Base-by-base conservation (phyloP, 2,329 filamentous ascomycete species). In the Diplodia seriata region DNA sequence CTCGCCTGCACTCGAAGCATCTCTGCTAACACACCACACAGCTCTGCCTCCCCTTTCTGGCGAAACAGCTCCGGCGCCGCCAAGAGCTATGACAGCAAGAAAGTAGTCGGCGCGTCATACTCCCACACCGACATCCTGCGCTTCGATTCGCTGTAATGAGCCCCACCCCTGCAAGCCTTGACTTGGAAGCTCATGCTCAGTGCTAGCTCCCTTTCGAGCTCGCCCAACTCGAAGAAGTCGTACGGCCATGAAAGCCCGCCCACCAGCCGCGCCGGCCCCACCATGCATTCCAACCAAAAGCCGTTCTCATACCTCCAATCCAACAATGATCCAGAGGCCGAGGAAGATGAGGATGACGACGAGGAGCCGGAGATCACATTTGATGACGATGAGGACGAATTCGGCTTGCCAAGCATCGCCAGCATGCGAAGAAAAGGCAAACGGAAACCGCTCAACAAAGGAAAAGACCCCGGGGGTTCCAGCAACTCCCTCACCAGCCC, bases 61-160 rank as follows among this genome's bases (percentile, higher is more conserved):
- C 85, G 87, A 69, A 84, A 83, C 68, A 81, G 84, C 72, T 81
- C 85, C 80, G 81, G 77, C 71, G 77, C 79, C 63, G 68, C 75
- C 11, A 76, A 76, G 80, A 85, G 85, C 61, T 77, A 81, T 67
- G 82, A 80, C 69, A 86, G 78, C 82, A 87, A 80, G 74, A 87
- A 94, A 70, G 91, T 99, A 43, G 91, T 98, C 69, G 95, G 95
- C 73, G 95, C 95, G 68, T 91, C 94, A 55, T 99, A 99, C 78
- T 98, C 95, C 15, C 95, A 99, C 80, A 92, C 94, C 33, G 94
- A 98, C 81, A 92, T 97, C 76, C 85, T 97, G 74, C 97, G 94
- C 80, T 91, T 94, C 75, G 92, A 93, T 75, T 87, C 89, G 33
- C 74, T 94, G 92, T 95, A 86, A 72, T 86, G 79, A 38, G 43